A percentile compares a stretch with the other conserved stretches of the same genome.
Evolutionary conservation across 78 protist genomes (phyloP).

Genomic region (slime mould (Dictyostelium discoideum)): DNA sequence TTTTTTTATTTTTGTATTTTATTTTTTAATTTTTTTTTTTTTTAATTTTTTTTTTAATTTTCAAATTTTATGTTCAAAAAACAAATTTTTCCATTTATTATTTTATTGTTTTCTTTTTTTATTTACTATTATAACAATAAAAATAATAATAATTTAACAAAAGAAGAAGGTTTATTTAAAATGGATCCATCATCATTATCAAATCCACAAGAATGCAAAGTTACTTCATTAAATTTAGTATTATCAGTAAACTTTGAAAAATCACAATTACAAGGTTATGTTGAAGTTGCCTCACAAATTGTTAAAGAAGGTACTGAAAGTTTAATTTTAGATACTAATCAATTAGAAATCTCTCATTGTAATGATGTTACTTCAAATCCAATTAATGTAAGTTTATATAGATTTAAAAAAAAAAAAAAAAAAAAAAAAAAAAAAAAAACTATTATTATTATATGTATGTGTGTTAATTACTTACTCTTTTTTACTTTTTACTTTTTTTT

Average conservation of each 20-base stretch:
- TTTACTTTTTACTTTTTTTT: too few species aligned
- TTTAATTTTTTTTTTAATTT: neutral
- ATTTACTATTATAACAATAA: neutral
- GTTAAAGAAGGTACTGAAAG: slow-evolving; percentile 38
- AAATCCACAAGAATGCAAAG: slow-evolving; percentile 60
- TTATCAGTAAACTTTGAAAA: slow-evolving; percentile 52
- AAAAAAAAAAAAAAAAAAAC: neutral
- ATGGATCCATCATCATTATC: slow-evolving; percentile 84
- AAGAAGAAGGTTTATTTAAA: neutral
- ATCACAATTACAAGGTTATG: slow-evolving; percentile 64
- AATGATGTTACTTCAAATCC: slow-evolving; percentile 25
- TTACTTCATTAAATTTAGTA: slow-evolving; percentile 51
- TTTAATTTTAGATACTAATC: slow-evolving; percentile 72
- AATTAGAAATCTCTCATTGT: slow-evolving; percentile 26
- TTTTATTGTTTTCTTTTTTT: neutral
- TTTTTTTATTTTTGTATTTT: too few species aligned
- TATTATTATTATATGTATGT: neutral
- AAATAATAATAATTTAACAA: neutral
- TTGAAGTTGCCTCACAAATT: slow-evolving; percentile 46
- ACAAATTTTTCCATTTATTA: neutral
- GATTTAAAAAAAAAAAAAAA: neutral
- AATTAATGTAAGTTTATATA: slow-evolving; percentile 17
- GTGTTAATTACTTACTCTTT: neutral
- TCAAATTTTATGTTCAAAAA: neutral
- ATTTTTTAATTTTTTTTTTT: neutral